These are phyloP conservation scores for Multifurca ochricompacta DNA, from an alignment of 768 basidiomycete species.

Conservation along the genomic window DNA sequence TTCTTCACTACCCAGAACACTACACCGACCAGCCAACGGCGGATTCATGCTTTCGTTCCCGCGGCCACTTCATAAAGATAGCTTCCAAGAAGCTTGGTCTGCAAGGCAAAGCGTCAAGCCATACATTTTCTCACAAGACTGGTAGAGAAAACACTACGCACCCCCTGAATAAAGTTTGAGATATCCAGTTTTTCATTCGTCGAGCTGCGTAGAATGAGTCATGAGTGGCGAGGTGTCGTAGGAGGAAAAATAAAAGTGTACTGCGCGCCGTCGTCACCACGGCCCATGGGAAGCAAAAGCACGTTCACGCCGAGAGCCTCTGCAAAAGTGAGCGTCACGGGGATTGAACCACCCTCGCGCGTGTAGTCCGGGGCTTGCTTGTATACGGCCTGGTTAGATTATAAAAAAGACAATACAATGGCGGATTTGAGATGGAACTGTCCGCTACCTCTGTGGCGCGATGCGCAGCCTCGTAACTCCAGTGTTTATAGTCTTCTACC, in stretches of 20 bases:
- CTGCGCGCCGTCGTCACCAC: conserved; percentile 94
- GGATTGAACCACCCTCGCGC: conserved; percentile 91
- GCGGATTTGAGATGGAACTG: neutral
- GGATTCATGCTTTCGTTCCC: neutral
- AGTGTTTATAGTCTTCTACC: conserved; percentile 79
- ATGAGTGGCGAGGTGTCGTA: neutral
- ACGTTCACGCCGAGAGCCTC: conserved; percentile 84
- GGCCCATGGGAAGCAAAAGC: conserved; percentile 83
- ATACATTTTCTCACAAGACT: neutral
- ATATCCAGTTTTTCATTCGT: conserved; percentile 93
- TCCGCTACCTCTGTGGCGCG: conserved; percentile 64
- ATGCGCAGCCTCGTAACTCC: conserved; percentile 88
- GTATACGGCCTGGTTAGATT: conserved; percentile 43
- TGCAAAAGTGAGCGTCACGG: conserved; percentile 90
- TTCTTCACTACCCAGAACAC: neutral
- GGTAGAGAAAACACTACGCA: conserved; percentile 30
- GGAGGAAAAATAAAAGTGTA: conserved; percentile 32
- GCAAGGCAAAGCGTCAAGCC: neutral
- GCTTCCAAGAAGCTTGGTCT: conserved; percentile 16
- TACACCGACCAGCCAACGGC: neutral
- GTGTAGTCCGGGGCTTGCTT: conserved; percentile 71
- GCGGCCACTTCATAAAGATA: conserved; percentile 5
- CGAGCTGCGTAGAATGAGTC: conserved; percentile 40
- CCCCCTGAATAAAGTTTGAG: conserved; percentile 83
- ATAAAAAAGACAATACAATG: neutral